Percentiles rank a stretch among this genome's conserved stretches.
Conservation (phyloP, 805 yeast species). For the Kuraishia cidri region DNA sequence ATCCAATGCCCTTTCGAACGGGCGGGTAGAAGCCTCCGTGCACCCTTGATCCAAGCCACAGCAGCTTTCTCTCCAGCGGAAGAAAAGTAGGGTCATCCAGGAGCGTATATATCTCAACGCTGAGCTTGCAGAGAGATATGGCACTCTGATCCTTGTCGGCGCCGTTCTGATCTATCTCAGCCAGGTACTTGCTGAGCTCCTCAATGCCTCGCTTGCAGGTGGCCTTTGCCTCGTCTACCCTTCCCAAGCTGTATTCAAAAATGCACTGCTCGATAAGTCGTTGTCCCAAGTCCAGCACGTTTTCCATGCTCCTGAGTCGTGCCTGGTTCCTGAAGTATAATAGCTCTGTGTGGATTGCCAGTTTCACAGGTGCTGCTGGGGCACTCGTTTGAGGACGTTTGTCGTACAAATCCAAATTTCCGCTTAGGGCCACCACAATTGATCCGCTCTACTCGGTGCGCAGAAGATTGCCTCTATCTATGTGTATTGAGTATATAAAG, state of each 20-base stretch:
- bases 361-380: too few relatives aligned
- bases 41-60: conserved; percentile 13
- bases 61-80: conserved; percentile 8
- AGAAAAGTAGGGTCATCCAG: conserved; percentile 1
- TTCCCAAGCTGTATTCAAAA: conserved; percentile 1
- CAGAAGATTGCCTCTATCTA: too few relatives aligned
- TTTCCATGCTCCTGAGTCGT: too few relatives aligned
- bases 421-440: too few relatives aligned
- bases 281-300: conserved; percentile 1
- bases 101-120: conserved; percentile 7
- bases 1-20: conserved; percentile 2
- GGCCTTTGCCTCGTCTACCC: background rate
- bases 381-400: too few relatives aligned
- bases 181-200: conserved; percentile 3
- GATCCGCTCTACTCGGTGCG: too few relatives aligned
- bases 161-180: conserved; percentile 4
- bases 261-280: conserved; percentile 1
- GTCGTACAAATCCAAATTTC: too few relatives aligned
- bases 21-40: conserved; percentile 3
- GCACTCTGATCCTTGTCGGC: conserved; percentile 3
- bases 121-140: conserved; percentile 5
- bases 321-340: too few relatives aligned
- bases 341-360: too few relatives aligned
- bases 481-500: too few relatives aligned
- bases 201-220: conserved; percentile 3